Evolutionary conservation across 495 filamentous ascomycete genomes (phyloP), one percentile per base, ranked within the genome.

Genomic region (Xylaria intraflava): DNA sequence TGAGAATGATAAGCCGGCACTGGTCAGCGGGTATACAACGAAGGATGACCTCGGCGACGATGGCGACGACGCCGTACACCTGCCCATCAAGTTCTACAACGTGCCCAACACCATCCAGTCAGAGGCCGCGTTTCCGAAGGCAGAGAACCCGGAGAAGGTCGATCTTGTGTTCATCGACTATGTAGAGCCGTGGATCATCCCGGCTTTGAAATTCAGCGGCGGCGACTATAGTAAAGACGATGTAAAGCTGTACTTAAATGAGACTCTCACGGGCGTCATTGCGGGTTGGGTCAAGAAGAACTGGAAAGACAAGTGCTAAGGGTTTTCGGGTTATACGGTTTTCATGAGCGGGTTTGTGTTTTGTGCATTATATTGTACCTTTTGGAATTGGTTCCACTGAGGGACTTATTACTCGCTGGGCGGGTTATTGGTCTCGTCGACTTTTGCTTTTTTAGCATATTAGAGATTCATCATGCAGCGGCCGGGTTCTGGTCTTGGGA

Each of bases 161-260:
- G 92, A 96, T 65, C 58, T 98, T 4, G 83, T 96, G 20, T 98
- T 93, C 65, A 76, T 92, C 42, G 90, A 95, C 60, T 98, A 96
- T 58, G 85, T 97, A 45, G 78, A 95, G 68, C 78, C 79, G 33
- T 89, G 85, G 76, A 72, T 96, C 45, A 62, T 90, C 40, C 65
- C 86, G 2, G 93, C 88, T 17, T 70, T 95, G 36, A 71, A 72
- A 55, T 86, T 87, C 62, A 75, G 79, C 16, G 83, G 85, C 0
- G 72, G 86, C 27, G 73, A 78, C 11, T 87, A 87, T 52, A 64
- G 61, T 19, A 68, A 68, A 23, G 71, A 78, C 3, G 77, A 88
- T 60, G 85, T 88, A 16, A 69, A 75, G 53, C 63, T 69, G 22
- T 95, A 89, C 62, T 78, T 87, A 64, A 74, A 81, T 14, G 80